These are phyloP conservation scores for Lecanicillium sp. DNA, from an alignment of 2,329 filamentous ascomycete genomes.

Conservation along the genomic window DNA sequence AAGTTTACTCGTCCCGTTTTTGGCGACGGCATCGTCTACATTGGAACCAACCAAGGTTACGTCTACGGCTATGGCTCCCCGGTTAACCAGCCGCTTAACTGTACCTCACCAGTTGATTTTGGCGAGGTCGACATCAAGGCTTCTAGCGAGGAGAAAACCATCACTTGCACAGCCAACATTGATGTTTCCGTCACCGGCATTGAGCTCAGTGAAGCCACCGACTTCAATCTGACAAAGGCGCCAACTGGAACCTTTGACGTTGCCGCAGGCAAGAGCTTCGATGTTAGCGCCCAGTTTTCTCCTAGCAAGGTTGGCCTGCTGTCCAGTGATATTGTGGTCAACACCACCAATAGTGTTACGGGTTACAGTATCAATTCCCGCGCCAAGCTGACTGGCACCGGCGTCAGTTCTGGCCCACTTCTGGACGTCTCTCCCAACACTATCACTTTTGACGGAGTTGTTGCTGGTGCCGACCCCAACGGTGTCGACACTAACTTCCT, in stretches of 20 bases:
- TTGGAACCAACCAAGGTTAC: constrained; percentile 42
- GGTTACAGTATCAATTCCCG: constrained; percentile 40
- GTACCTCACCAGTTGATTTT: constrained; percentile 40
- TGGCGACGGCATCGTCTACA: constrained; percentile 46
- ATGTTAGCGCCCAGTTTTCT: constrained; percentile 34
- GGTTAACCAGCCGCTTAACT: constrained; percentile 45
- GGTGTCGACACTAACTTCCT: constrained; percentile 35
- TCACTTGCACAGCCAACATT: constrained; percentile 42
- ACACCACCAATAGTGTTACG: constrained; percentile 35
- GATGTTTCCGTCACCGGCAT: constrained; percentile 33
- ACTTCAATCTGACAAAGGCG: constrained; percentile 28
- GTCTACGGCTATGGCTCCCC: constrained; percentile 50
- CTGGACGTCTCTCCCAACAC: constrained; percentile 38
- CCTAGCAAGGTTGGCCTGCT: constrained; percentile 39
- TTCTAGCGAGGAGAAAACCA: constrained; percentile 15
- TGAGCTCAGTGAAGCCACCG: constrained; percentile 20
- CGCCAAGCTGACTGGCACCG: constrained; percentile 40
- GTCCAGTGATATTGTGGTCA: constrained; percentile 38
- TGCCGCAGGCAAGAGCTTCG: constrained; percentile 29
- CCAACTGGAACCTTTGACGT: constrained; percentile 23
- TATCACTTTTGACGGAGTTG: constrained; percentile 40
- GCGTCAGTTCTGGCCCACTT: constrained; percentile 36
- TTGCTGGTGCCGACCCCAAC: constrained; percentile 31
- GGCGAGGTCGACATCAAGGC: constrained; percentile 34
- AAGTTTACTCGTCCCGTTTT: constrained; percentile 54